Percentiles rank a stretch among this genome's conserved stretches.
Evolutionary conservation across 148 eudicot species (phyloP).

Genomic region (Amaranthus palmeri): DNA sequence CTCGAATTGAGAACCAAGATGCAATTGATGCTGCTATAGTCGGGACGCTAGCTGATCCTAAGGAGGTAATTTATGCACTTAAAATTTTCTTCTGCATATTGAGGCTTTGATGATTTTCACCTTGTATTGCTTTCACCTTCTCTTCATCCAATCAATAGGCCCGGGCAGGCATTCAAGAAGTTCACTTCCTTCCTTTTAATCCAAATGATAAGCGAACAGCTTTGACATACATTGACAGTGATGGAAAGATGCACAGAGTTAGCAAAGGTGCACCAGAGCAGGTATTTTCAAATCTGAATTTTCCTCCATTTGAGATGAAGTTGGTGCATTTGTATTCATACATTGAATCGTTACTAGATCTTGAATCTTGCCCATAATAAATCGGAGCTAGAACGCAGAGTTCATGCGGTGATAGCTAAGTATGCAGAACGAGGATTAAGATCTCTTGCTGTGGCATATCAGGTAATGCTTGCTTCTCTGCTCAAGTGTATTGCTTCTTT

Average conservation of each 20-base stretch:
- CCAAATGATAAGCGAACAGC: slow-evolving; percentile 57
- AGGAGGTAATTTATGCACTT: slow-evolving; percentile 27
- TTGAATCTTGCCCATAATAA: slow-evolving; percentile 46
- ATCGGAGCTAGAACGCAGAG: slow-evolving; percentile 45
- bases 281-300: slow-evolving; percentile 13
- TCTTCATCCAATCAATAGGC: slow-evolving; percentile 32
- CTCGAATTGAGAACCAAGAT: slow-evolving; percentile 54
- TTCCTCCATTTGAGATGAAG: background rate
- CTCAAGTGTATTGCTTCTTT: background rate
- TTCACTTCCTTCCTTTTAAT: slow-evolving; percentile 59
- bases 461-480: slow-evolving; percentile 24
- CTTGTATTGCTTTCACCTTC: background rate
- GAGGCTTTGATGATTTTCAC: background rate
- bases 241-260: slow-evolving; percentile 46
- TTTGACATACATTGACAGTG: slow-evolving; percentile 44
- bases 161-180: slow-evolving; percentile 47
- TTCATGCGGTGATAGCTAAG: slow-evolving; percentile 48
- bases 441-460: slow-evolving; percentile 57
- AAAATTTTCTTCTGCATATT: too few species aligned
- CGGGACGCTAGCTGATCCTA: slow-evolving; percentile 46
- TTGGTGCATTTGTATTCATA: background rate
- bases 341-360: slow-evolving; percentile 24
- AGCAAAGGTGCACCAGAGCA: slow-evolving; percentile 59
- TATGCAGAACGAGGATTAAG: slow-evolving; percentile 55
- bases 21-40: slow-evolving; percentile 55